Base-by-base conservation (phyloP, 495 filamentous ascomycete genomes). In the Aspergillus bridgeri region DNA sequence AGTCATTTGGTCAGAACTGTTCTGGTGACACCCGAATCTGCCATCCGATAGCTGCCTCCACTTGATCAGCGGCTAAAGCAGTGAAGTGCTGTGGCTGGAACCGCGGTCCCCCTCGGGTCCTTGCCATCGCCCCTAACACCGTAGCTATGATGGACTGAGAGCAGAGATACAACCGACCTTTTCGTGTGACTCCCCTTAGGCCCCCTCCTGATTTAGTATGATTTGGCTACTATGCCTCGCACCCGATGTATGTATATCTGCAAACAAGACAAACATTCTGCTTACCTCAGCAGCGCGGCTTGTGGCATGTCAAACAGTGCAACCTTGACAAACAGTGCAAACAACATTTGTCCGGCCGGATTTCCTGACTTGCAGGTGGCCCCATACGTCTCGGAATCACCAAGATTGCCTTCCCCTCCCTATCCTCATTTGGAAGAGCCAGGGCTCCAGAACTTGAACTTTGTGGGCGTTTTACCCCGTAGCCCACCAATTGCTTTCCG, bases 251-350 rank as follows among this genome's bases (percentile, higher is more conserved):
- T 7, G 2, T 29, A 6, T 46, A 6, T 25, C 22, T 47, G 48
- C 48, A 56, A 60, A 56, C 53, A 19, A 29, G 6, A 27, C 58
- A 60, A 60, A 48, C 27, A 29, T 29, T 6, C 23, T 4, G 58
- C 58, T 67, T 65, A 62, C 66, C 61, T 61, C 67, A 65, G 53
- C 22, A 9, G 18, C 13, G 20, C 22, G 11, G 11, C 27, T 29
- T 9, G 27, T 6, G 27, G 11, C 27, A 6, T 7, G 11, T 6
- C 19, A 22, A 38, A 15, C 20, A 5, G 1, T 38, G 25, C 53
- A 58, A 48, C 5, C 5, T 0, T 21, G 13, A 42, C 61, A 74
- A 75, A 75, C 62, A 57, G 18, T 57, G 27, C 68, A 74, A 74
- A 71, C 69, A 19, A 8, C 22, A 54, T 47, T 38, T 50, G 38